Evolutionary conservation across 1,284 basidiomycete genomes (phyloP), one percentile per base, ranked within the genome.

Genomic region (Moesziomyces sp.): DNA sequence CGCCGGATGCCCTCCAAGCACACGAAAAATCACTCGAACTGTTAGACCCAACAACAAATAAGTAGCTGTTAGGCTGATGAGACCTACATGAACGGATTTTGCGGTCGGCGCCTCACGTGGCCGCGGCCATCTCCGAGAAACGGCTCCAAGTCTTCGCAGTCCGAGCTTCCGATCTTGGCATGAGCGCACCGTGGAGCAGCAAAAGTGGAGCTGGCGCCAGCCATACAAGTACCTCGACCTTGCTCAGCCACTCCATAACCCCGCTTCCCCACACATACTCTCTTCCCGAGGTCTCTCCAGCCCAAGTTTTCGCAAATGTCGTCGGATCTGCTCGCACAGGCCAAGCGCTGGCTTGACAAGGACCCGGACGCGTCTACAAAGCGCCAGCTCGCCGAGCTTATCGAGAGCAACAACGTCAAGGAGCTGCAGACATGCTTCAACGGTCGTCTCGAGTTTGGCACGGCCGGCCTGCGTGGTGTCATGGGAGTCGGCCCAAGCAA

Each of bases 401-500:
- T 79, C 64, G 60, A 77, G 5, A 50, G 46, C 40, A 62, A 67
- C 52, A 64, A 77, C 49, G 23, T 47, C 35, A 51, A 69, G 23
- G 61, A 72, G 49, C 73, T 80, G 5, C 52, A 74, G 42, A n/a
- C 68, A 3, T 65, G 76, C 62, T 80, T 80, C 54, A 64, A 54
- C 23, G 73, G 73, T 6, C 57, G 79, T 16, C 67, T 80, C 42
- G 69, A 64, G 26, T 80, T 80, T 49, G 79, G 79, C 34, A 80
- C 79, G 0, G 79, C 79, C 13, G 79, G 79, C 19, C 58, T 80
- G 16, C 52, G 79, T 2, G 79, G 78, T 19, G 46, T 78, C 24
- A 77, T 79, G 77, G 79, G 79, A 7, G 59, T 76, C 8, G 79
- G 79, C 1, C 73, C 70, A 3, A 71, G 60, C 49, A 76, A 74